Base-by-base conservation (phyloP, 2,329 filamentous ascomycete species). In the Beauveria brongniartii region DNA sequence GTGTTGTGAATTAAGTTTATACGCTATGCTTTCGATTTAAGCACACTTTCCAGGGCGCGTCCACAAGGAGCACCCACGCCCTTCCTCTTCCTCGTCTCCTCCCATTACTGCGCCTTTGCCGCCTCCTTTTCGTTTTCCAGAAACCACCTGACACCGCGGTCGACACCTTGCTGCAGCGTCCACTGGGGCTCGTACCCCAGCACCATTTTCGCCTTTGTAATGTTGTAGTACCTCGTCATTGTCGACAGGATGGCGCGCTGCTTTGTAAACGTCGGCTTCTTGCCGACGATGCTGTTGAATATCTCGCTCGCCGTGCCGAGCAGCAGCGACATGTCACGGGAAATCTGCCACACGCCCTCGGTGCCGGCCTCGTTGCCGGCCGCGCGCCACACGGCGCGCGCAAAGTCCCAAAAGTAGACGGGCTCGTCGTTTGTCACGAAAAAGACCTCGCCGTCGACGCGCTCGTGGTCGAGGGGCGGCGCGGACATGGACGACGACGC, bases 391-490 rank as follows among this genome's bases (percentile, higher is more conserved):
- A 96, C 81, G 44, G 86, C 85, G 46, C 90, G 82, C 62, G 89
- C 85, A 71, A 95, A 89, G 74, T 96, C 91, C 86, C 94, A 95
- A 74, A 96, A 95, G 72, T 93, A 93, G 22, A 95, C 80, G 5
- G 93, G 93, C 67, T 85, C 80, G 74, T 92, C 90, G 73, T 97
- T 97, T 62, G 91, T 94, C 69, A 97, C 84, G 76, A 96, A 86
- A 78, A 97, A 93, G 55, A 87, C 87, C 73, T 97, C 87, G 62
- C 93, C 94, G 71, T 92, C 90, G 55, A 92, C 85, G 62, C 81
- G 82, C 76, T 91, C 88, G 74, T 85, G 77, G 74, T 89, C 85
- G 43, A 90, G 80, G n/a, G 86, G 86, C 0, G 86, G 86, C 0
- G 80, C 79, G 22, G 83, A 6, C 34, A 37, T 86, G 40, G 73